Evolutionary conservation across 179 eudicot genomes (phyloP), one percentile per base, ranked within the genome.

Genomic region (Pouteria campechiana): DNA sequence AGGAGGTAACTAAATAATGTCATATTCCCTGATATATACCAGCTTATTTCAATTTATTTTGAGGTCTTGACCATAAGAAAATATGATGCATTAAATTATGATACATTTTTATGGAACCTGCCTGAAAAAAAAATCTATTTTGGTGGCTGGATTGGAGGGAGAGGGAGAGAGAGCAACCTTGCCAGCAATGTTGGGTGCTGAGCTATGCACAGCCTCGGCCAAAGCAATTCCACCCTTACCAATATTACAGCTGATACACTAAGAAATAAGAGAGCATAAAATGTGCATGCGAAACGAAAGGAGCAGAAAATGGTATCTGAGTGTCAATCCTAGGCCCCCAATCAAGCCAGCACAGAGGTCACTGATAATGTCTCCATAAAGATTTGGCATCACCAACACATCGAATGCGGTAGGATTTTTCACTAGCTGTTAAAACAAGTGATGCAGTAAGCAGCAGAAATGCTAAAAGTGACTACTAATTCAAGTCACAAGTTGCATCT

Each of bases 121-220:
- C n/a, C n/a, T n/a, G n/a, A n/a, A n/a, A n/a, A n/a, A n/a, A n/a
- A n/a, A n/a, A n/a, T n/a, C n/a, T n/a, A n/a, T n/a, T n/a, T n/a
- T n/a, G n/a, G n/a, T n/a, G n/a, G n/a, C n/a, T n/a, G n/a, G n/a
- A n/a, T n/a, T n/a, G n/a, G n/a, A n/a, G n/a, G n/a, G n/a, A n/a
- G n/a, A n/a, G n/a, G n/a, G n/a, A n/a, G n/a, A n/a, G n/a, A n/a
- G n/a, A n/a, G n/a, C 45, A 41, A 90, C 98, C 98, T 81, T 86
- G 57, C 98, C 98, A 38, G 98, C 95, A 46, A 90, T 90, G 67
- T 90, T 95, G 55, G 98, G 95, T 41, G 98, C 98, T 19, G 98
- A 90, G 41, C 98, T 95, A 61, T 90, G 98, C 33, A 90, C 98
- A 58, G 98, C 98, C 70, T 90, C 98, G 52, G 98, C 98, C 60